Percentiles rank a stretch among this genome's conserved stretches.
Conservation (phyloP, 768 basidiomycete species). For the Mycena chlorophos region DNA sequence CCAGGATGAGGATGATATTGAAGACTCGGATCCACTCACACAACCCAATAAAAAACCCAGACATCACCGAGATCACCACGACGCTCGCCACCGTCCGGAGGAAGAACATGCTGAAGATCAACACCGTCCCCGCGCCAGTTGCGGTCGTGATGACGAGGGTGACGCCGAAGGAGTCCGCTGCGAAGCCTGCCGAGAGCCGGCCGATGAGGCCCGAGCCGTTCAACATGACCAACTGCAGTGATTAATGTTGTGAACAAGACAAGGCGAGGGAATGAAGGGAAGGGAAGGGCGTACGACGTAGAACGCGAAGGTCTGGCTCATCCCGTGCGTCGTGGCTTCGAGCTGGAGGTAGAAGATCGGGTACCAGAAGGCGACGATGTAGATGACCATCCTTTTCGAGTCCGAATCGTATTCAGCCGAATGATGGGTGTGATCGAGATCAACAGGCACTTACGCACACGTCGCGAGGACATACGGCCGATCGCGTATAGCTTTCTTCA, state of each 20-base stretch:
- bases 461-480: constrained; percentile 44
- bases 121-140: constrained; percentile 24
- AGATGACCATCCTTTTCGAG: constrained; percentile 33
- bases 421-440: background rate
- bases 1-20: background rate
- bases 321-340: constrained; percentile 47
- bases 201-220: constrained; percentile 36
- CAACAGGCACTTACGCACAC: constrained; percentile 31
- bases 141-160: constrained; percentile 34
- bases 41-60: constrained; percentile 42
- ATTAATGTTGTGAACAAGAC: constrained; percentile 15
- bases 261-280: constrained; percentile 3
- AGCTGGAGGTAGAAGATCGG: constrained; percentile 59
- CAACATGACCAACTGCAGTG: constrained; percentile 38
- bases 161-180: constrained; percentile 30
- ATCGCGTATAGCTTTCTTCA: constrained; percentile 40
- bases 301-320: constrained; percentile 48
- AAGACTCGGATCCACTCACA: constrained; percentile 29
- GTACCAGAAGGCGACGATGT: constrained; percentile 43
- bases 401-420: background rate
- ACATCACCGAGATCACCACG: constrained; percentile 34
- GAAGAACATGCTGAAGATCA: constrained; percentile 39
- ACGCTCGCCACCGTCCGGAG: constrained; percentile 27
- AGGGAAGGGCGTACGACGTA: constrained; percentile 43
- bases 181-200: constrained; percentile 34